Percentiles rank a stretch among this genome's conserved stretches.
These are phyloP conservation scores for Candida piceae DNA, from an alignment of 805 yeast species.

Conservation along the genomic window DNA sequence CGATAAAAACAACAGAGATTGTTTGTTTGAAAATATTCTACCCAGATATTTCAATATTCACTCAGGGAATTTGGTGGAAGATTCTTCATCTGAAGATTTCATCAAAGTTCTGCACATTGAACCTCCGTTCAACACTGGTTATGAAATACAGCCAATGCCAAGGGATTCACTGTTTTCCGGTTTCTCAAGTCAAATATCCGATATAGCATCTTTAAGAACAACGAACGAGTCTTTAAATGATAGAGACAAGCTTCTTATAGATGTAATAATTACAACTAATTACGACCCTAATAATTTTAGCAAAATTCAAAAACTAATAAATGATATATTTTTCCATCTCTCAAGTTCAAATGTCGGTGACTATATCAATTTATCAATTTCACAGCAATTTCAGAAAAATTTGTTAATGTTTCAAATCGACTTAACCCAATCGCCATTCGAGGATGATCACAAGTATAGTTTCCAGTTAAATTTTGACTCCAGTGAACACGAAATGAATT, in stretches of 20 bases:
- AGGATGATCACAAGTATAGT: not conserved
- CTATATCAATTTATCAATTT: not conserved
- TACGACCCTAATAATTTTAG: not conserved
- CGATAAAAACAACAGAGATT: not conserved
- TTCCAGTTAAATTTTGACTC: slow-evolving; percentile 1
- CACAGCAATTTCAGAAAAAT: not conserved
- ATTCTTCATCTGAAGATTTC: slow-evolving; percentile 1
- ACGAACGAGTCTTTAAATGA: too few relatives aligned
- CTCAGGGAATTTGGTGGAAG: not conserved
- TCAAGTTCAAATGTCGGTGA: not conserved
- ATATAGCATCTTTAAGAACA: not conserved
- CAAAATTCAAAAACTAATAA: not conserved
- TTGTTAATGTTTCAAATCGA: not conserved
- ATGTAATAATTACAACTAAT: not conserved
- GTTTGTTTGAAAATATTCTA: slow-evolving; percentile 10
- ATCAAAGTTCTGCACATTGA: too few relatives aligned
- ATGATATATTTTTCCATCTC: not conserved
- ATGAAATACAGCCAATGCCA: too few relatives aligned
- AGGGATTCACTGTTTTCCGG: too few relatives aligned
- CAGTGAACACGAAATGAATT: not conserved
- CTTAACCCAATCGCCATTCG: not conserved
- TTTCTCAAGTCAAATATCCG: too few relatives aligned
- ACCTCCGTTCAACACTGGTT: too few relatives aligned
- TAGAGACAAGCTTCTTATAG: not conserved
- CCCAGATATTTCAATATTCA: slow-evolving; percentile 7